These are phyloP conservation scores for Luvunga scandens DNA, from an alignment of 345 rosid genomes.

Conservation along the genomic window DNA sequence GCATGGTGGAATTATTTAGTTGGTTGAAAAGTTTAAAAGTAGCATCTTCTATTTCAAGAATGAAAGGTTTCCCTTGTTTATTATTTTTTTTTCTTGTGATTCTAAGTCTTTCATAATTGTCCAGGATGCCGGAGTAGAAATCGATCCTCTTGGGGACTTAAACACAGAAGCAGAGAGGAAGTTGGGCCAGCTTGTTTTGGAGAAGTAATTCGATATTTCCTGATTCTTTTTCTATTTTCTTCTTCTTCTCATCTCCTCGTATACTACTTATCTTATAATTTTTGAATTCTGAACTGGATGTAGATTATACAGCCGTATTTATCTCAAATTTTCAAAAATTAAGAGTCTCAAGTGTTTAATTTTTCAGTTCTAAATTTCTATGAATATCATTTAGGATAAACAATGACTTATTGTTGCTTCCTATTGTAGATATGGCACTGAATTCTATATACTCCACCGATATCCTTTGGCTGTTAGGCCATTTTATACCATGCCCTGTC, in stretches of 20 bases:
- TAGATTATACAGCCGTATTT: background rate
- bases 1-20: background rate
- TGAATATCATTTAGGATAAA: background rate
- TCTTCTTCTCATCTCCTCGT: background rate
- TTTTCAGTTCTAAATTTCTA: background rate
- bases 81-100: background rate
- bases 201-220: slow-evolving; percentile 48
- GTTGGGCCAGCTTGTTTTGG: slow-evolving; percentile 79
- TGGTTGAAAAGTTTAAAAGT: background rate
- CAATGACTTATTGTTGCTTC: slow-evolving; percentile 1
- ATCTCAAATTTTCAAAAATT: background rate
- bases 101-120: slow-evolving; percentile 14
- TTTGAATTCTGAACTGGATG: background rate
- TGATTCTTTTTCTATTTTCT: background rate
- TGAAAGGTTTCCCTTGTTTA: background rate
- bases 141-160: slow-evolving; percentile 88
- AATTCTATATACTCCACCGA: slow-evolving; percentile 80
- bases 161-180: slow-evolving; percentile 88
- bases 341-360: background rate
- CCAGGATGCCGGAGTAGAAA: slow-evolving; percentile 82
- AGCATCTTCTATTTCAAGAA: background rate
- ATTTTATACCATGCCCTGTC: slow-evolving; percentile 94
- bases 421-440: slow-evolving; percentile 67
- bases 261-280: background rate
- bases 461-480: slow-evolving; percentile 85